These are phyloP conservation scores for Saprolegnia diclina DNA, from an alignment of 352 stramenopile species.

Conservation along the genomic window DNA sequence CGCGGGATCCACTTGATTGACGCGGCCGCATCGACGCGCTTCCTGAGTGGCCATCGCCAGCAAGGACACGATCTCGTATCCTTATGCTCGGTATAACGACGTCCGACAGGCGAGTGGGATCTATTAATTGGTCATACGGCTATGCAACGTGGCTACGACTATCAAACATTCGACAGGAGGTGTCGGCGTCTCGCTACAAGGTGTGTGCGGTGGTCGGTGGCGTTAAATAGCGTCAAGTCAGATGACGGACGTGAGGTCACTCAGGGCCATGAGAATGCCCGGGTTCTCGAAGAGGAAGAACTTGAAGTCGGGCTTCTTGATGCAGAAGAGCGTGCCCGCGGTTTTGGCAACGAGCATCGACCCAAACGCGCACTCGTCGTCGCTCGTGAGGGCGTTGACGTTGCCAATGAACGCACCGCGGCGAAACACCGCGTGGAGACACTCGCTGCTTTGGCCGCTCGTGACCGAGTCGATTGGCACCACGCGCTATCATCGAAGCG, in stretches of 20 bases:
- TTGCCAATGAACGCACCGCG: slow-evolving; percentile 62
- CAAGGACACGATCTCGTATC: too few relatives aligned
- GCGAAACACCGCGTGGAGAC: slow-evolving; percentile 30
- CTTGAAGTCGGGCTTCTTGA: slow-evolving; percentile 63
- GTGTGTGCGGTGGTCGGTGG: background rate
- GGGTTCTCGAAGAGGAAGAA: slow-evolving; percentile 68
- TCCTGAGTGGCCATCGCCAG: too few relatives aligned
- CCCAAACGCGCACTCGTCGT: slow-evolving; percentile 46
- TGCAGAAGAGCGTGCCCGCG: slow-evolving; percentile 48
- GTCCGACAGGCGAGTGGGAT: too few relatives aligned
- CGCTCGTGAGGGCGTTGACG: slow-evolving; percentile 54
- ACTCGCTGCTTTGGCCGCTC: background rate
- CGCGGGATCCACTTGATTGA: too few relatives aligned
- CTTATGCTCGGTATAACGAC: too few relatives aligned
- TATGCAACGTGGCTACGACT: background rate
- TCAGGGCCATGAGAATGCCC: slow-evolving; percentile 67
- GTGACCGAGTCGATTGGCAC: slow-evolving; percentile 23
- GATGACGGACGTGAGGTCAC: slow-evolving; percentile 45
- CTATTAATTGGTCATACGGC: background rate
- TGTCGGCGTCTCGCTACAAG: background rate
- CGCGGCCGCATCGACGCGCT: too few relatives aligned
- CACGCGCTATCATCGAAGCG: too few relatives aligned
- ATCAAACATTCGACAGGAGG: background rate
- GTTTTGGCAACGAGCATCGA: slow-evolving; percentile 56
- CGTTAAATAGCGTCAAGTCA: slow-evolving; percentile 27